Evolutionary conservation across 2,329 filamentous ascomycete species (phyloP).

Genomic region (Fusarium sp.): DNA sequence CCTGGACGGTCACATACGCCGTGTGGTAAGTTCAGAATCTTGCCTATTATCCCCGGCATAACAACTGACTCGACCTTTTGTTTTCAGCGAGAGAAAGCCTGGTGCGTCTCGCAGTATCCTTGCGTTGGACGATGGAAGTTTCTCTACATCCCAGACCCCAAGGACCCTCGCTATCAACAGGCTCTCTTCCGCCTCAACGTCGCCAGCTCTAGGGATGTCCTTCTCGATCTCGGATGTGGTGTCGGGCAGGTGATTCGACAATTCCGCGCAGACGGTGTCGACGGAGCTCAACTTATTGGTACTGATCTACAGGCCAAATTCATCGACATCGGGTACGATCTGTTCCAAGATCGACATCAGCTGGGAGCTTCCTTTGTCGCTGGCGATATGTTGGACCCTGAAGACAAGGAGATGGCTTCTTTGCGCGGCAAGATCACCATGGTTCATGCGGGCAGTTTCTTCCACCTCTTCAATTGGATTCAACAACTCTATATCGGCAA

Average conservation of each 20-base stretch:
- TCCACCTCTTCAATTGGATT: constrained; percentile 62
- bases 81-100: constrained; percentile 58
- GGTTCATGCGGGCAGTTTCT: constrained; percentile 62
- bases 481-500: constrained; percentile 60
- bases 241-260: constrained; percentile 64
- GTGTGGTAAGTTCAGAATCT: constrained; percentile 48
- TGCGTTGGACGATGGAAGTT: constrained; percentile 65
- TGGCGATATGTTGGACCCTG: constrained; percentile 61
- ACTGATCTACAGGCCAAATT: constrained; percentile 63
- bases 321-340: constrained; percentile 69
- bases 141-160: constrained; percentile 55
- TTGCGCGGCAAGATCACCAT: constrained; percentile 59
- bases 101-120: constrained; percentile 58
- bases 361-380: constrained; percentile 62
- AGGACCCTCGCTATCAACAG: constrained; percentile 57
- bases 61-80: constrained; percentile 19
- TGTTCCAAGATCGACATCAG: constrained; percentile 69
- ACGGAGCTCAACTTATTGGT: constrained; percentile 61
- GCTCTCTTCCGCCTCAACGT: constrained; percentile 57
- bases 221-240: constrained; percentile 64
- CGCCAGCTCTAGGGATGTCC: constrained; percentile 53
- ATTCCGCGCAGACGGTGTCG: constrained; percentile 62
- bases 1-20: constrained; percentile 52
- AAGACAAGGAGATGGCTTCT: constrained; percentile 50
- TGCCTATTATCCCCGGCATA: not conserved